Evolutionary conservation across 208 protist genomes (phyloP).

Genomic region (Leishmania braziliensis): DNA sequence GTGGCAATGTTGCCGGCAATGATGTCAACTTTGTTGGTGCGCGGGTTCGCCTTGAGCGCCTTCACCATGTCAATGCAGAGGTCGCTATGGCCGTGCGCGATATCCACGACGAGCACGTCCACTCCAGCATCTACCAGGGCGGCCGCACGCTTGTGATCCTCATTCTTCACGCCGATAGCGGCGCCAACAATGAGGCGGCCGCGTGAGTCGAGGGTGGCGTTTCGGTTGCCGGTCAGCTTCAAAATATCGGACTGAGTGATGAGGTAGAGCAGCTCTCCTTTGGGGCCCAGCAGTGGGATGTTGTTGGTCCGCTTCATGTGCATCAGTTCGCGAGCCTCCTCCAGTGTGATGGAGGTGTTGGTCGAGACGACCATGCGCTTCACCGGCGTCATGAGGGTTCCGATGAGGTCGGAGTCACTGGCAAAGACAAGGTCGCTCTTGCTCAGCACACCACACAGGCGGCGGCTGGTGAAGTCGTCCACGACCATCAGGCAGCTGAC

Average conservation of each 20-base stretch:
- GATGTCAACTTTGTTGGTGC: conserved; percentile 69
- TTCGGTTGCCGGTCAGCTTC: conserved; percentile 75
- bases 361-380: conserved; percentile 48
- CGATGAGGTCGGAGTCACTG: conserved; percentile 36
- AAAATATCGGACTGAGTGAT: conserved; percentile 85
- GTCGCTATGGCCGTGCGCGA: conserved; percentile 91
- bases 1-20: conserved; percentile 93
- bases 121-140: conserved; percentile 72
- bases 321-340: conserved; percentile 74
- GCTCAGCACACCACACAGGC: conserved; percentile 70
- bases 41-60: conserved; percentile 69
- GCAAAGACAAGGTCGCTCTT: conserved; percentile 77
- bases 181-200: conserved; percentile 85
- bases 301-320: conserved; percentile 56
- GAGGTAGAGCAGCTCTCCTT: conserved; percentile 73
- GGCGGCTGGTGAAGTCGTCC: conserved; percentile 38
- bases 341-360: conserved; percentile 62
- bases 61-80: conserved; percentile 86
- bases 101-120: conserved; percentile 91
- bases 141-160: conserved; percentile 66
- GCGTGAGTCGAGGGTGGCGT: conserved; percentile 70
- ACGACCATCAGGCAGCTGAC: conserved; percentile 86
- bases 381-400: conserved; percentile 74
- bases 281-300: conserved; percentile 64
- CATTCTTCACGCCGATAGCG: conserved; percentile 85